Evolutionary conservation across 1,284 basidiomycete genomes (phyloP), one percentile per base, ranked within the genome.

Genomic region (Microbotryum silenes-acaulis): DNA sequence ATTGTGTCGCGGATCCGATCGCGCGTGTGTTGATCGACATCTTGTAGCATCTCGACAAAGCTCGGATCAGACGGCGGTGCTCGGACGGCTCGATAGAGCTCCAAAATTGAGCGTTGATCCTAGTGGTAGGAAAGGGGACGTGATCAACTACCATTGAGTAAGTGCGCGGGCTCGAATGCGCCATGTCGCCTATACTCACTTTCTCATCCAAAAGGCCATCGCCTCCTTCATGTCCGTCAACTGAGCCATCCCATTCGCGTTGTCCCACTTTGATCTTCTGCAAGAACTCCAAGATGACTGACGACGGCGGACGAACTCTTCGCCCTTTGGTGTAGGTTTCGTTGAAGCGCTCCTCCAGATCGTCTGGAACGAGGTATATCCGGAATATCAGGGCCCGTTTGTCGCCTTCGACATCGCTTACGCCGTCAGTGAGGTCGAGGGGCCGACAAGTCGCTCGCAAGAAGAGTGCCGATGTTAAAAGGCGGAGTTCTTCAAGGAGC

Each of bases 71-170:
- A 49, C 4, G 45, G 25, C 1, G 70, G 70, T 4, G 63, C 56
- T 16, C 62, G 59, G 54, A 71, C 56, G 21, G 55, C 56, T 25
- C 60, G 64, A 44, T 69, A 72, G 10, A 72, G 49, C 42, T 72
- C 70, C 45, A 69, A 64, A 3, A 72, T 51, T 0, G 67, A 68
- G 5, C 63, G 52, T 18, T 21, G 37, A 46, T 62, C 60, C 64
- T 66, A 49, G 5, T 8, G 16, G 21, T n/a, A 21, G 14, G 12
- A n/a, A 23, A 4, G 12, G 7, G 4, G 0, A 2, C 21, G 25
- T 25, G 23, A 49, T 21, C 20, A 14, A 3, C 7, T 6, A 1
- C 7, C 9, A 10, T 6, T 4, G 10, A 20, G 27, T n/a, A 45
- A 23, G 2, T 9, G 2, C 12, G 4, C 3, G 7, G 25, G 14